A percentile compares a stretch with the other conserved stretches of the same genome.
These are phyloP conservation scores for Colletotrichum melonis DNA, from an alignment of 2,329 filamentous ascomycete genomes.

Conservation along the genomic window DNA sequence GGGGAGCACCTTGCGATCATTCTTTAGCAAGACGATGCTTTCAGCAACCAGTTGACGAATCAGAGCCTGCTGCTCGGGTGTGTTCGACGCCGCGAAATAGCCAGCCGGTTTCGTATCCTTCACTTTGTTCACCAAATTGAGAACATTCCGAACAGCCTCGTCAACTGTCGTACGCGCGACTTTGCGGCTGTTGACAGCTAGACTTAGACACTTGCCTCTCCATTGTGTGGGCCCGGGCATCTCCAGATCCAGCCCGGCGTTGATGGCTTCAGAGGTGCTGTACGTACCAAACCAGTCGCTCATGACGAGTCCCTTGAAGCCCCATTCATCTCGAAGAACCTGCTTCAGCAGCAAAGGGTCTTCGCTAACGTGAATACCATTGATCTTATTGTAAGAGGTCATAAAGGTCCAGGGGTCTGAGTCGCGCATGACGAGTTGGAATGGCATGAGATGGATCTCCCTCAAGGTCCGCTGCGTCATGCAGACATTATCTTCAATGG, in stretches of 20 bases:
- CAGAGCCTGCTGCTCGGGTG: conserved; percentile 66
- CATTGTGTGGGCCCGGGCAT: conserved; percentile 67
- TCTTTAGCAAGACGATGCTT: conserved; percentile 81
- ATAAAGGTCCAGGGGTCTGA: conserved; percentile 65
- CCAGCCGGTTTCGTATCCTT: conserved; percentile 46
- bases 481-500: conserved; percentile 40
- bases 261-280: conserved; percentile 60
- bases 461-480: conserved; percentile 45
- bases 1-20: conserved; percentile 72
- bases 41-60: conserved; percentile 75
- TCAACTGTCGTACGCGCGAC: conserved; percentile 52
- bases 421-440: conserved; percentile 67
- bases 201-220: conserved; percentile 30
- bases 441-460: conserved; percentile 67
- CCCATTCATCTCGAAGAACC: conserved; percentile 67
- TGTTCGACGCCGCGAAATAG: conserved; percentile 60
- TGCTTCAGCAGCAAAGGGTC: conserved; percentile 60
- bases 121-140: conserved; percentile 66
- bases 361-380: conserved; percentile 66
- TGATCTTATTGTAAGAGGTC: conserved; percentile 70
- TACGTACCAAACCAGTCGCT: conserved; percentile 70
- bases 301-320: conserved; percentile 67
- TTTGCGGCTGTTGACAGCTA: conserved; percentile 26
- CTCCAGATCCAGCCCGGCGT: conserved; percentile 67
- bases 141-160: conserved; percentile 64